phyloP scores from a whole-genome alignment of 345 rosid species.

The Heritiera fomes region DNA sequence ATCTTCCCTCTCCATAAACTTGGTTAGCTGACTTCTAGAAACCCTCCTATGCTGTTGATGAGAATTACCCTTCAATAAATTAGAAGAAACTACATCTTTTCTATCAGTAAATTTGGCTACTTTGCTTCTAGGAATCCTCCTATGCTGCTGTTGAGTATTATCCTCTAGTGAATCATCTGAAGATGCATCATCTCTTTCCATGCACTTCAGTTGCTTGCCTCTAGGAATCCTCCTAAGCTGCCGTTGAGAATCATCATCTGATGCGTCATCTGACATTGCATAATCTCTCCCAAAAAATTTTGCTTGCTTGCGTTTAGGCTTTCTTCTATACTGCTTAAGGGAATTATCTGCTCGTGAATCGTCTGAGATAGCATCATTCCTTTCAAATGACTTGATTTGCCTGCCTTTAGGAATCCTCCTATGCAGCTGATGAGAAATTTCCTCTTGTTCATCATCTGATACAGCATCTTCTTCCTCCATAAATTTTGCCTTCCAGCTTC shows the following conservation, averaged over 20 bases:
- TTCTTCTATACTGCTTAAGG: conserved; percentile 39
- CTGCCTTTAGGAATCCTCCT: conserved; percentile 36
- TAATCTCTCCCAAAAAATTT: conserved; percentile 37
- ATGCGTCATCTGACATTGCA: conserved; percentile 42
- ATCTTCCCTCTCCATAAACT: conserved; percentile 33
- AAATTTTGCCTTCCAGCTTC: conserved; percentile 32
- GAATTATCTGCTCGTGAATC: conserved; percentile 35
- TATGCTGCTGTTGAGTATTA: conserved; percentile 15
- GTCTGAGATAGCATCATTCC: conserved; percentile 35
- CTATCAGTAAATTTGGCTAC: conserved; percentile 27
- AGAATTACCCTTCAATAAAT: neutral
- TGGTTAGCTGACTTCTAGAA: conserved; percentile 30
- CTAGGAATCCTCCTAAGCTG: conserved; percentile 32
- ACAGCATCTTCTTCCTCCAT: conserved; percentile 45
- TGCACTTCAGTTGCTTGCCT: conserved; percentile 32
- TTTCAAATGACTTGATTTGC: conserved; percentile 31
- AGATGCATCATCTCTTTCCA: conserved; percentile 34
- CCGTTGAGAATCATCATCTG: conserved; percentile 33
- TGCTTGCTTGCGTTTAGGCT: conserved; percentile 43
- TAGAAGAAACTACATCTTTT: conserved; percentile 11
- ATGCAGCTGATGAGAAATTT: conserved; percentile 27
- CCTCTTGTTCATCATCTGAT: conserved; percentile 55
- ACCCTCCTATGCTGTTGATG: conserved; percentile 15
- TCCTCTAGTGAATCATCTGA: conserved; percentile 49
- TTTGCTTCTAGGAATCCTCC: conserved; percentile 31